Evolutionary conservation across 768 basidiomycete genomes (phyloP), one percentile per base, ranked within the genome.

Genomic region (Suillus luteus): DNA sequence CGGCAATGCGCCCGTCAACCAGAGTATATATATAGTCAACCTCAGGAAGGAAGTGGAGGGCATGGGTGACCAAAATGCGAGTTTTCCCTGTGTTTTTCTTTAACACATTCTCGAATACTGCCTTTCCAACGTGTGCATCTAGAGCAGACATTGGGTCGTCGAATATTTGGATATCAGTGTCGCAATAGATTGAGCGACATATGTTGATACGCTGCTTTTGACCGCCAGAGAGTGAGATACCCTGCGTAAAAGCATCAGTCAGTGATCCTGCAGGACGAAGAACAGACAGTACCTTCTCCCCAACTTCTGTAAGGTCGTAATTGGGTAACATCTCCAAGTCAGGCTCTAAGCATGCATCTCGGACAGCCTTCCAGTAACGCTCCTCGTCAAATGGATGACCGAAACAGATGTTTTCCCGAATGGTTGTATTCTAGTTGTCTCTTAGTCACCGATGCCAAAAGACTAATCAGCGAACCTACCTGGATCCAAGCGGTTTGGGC

Each of bases 401-500:
- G 64, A 97, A 97, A 66, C 90, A 87, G 61, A 97, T 86, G 69
- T 96, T 97, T 52, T 96, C 93, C 59, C 93, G 83, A 40, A 96
- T 85, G 0, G 94, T 96, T 0, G 92, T 85, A 73, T 93, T 91
- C 86, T 90, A 14, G 10, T 24, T 37, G 2, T n/a, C n/a, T 12
- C n/a, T 37, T 15, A 22, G 55, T 15, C 35, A 14, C 14, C 6
- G 3, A 37, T 55, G 35, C 8, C 55, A 55, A 43, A 22, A 14
- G 38, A 57, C 62, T 19, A 57, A 67, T 58, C 17, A 38, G 22
- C 2, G 17, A 35, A 63, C 64, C 66, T 63, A 84, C 87, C 75
- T 95, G 92, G 63, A 98, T 96, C 94, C 95, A 97, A 12, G 95
- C 90, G 51, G 82, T 88, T 72, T 98, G 95, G 17, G 89, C 87